phyloP scores from a whole-genome alignment of 305 asterid species.

The Fraxinus nigra region DNA sequence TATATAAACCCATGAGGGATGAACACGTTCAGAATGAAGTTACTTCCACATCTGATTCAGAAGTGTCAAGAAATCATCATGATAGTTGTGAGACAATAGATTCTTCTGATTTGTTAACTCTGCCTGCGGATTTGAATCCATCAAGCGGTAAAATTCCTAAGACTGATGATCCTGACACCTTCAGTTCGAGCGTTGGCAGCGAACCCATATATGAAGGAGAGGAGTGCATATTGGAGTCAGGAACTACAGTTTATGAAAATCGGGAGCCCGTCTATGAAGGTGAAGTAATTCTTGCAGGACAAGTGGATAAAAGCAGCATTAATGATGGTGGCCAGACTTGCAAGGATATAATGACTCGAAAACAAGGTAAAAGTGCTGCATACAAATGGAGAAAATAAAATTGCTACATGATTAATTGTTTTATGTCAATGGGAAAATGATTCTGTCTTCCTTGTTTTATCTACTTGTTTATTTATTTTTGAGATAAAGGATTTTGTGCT shows the following conservation, averaged over 20 bases:
- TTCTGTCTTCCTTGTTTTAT: constrained; percentile 9
- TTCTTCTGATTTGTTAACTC: constrained; percentile 30
- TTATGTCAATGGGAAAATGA: constrained; percentile 17
- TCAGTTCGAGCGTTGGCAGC: constrained; percentile 38
- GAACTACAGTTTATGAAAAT: constrained; percentile 40
- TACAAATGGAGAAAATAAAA: constrained; percentile 15
- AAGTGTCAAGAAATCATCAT: constrained; percentile 31
- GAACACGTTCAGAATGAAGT: constrained; percentile 31
- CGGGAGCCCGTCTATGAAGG: constrained; percentile 95
- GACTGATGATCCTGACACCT: constrained; percentile 38
- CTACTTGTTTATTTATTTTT: background rate
- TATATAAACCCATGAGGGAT: constrained; percentile 25
- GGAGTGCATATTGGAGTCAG: constrained; percentile 75
- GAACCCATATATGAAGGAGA: constrained; percentile 95
- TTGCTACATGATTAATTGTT: constrained; percentile 12
- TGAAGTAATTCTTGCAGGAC: constrained; percentile 80
- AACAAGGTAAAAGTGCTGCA: constrained; percentile 57
- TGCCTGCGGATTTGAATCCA: constrained; percentile 40
- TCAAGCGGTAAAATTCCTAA: constrained; percentile 36
- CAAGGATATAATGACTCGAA: constrained; percentile 46
- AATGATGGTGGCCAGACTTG: constrained; percentile 33
- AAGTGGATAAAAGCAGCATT: constrained; percentile 43
- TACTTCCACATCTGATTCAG: constrained; percentile 32
- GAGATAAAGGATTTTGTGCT: background rate
- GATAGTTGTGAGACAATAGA: constrained; percentile 35